Evolutionary conservation across 129 eudicot genomes (phyloP), one percentile per base, ranked within the genome.

Genomic region (Saposhnikovia divaricata): DNA sequence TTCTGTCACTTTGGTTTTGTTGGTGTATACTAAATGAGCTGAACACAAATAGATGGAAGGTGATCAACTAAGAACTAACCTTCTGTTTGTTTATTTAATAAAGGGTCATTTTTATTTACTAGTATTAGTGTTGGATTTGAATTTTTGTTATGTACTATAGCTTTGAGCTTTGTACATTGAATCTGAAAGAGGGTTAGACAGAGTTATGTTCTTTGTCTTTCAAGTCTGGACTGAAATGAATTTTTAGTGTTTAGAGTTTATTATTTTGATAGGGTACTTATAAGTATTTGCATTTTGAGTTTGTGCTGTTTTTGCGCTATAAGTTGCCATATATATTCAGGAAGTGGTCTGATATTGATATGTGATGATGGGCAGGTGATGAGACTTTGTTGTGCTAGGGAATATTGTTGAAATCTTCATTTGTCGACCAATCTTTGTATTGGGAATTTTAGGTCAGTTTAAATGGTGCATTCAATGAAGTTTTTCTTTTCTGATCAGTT

Each of bases 311-410:
- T 76, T 28, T 74, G 72, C 45, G 70, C 65, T 82, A 37, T 37
- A 55, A 39, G 50, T 70, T 15, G 76, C 45, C 11, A 61, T 51
- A 37, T 72, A 70, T 42, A n/a, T 57, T 77, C 79, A 34, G 82
- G 77, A 75, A 79, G 59, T 82, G 68, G 79, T 53, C 82, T 84
- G 87, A 87, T 77, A 69, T 77, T 76, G 83, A 72, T 87, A 78
- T 78, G 69, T 77, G 80, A 61, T 81, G 61, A 79, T 87, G 90
- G 77, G 83, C 87, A 84, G 87, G 87, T 87, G 73, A 12, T 75
- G 66, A 82, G 34, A 74, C 27, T 19, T 34, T 38, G 15, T 42
- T 78, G 18, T 48, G 18, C 68, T 53, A 15, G 74, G 78, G 50
- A 53, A 37, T 25, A 57, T 47, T 38, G 61, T 50, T 18, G 69